Evolutionary conservation across 2,329 filamentous ascomycete genomes (phyloP), one percentile per base, ranked within the genome.

Genomic region (Calonectria pteridis): DNA sequence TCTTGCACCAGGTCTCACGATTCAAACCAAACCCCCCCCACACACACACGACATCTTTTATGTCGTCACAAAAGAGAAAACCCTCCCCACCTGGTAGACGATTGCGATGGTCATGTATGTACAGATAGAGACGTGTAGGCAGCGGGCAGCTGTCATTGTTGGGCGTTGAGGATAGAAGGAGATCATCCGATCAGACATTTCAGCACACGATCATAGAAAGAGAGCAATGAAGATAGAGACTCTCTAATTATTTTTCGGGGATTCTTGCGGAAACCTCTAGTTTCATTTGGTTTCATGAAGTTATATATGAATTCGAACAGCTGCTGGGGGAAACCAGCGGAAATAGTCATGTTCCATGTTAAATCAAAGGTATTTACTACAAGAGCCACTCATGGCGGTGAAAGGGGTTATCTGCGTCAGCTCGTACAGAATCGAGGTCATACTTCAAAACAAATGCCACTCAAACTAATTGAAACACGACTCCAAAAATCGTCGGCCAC

Each of bases 111-210:
- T 53, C 71, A 81, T 80, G 71, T 78, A 76, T 81, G 76, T 80
- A 81, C 77, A 78, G 73, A 77, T 78, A 80, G 69, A 74, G 73
- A 75, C 51, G 53, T 59, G 76, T 74, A 31, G 76, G 73, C 75
- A 75, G 65, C 66, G 68, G 62, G 73, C 67, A 74, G 74, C 71
- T 69, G 71, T 79, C 77, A 75, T 81, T 81, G 73, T 76, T 77
- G 75, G 81, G 81, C 81, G 81, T 82, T 82, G 76, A 79, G 79
- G 73, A 79, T 79, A 81, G 74, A 79, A 75, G 76, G 78, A 40
- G 74, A 77, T 69, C 71, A 74, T 68, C 73, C 72, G 74, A 69
- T 74, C 64, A 76, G 53, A 75, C 72, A 80, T 67, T 75, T 77
- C 76, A 78, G 76, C 55, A 71, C 51, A 80, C 65, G 74, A 64